phyloP scores from a whole-genome alignment of 148 eudicot species.

The Cornus controversa region DNA sequence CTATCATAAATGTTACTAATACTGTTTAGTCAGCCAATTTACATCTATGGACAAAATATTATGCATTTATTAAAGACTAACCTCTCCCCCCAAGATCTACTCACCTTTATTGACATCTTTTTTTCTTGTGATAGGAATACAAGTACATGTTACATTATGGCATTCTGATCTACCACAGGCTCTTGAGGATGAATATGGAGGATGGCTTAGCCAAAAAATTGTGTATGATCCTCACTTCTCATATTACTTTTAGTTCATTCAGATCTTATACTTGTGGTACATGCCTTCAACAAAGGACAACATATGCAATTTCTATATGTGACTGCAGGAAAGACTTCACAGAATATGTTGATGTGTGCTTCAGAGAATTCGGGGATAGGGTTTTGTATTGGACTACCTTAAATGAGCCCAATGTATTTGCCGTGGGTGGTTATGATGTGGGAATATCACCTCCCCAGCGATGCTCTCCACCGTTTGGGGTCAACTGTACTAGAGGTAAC shows the following conservation, averaged over 20 bases:
- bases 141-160: conserved; percentile 63
- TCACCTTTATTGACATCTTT: not conserved
- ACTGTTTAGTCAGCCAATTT: too few relatives aligned
- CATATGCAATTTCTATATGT: not conserved
- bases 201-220: conserved; percentile 43
- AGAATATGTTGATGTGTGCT: conserved; percentile 65
- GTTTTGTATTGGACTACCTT: conserved; percentile 57
- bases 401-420: conserved; percentile 50
- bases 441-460: conserved; percentile 39
- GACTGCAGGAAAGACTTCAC: conserved; percentile 59
- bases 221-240: conserved; percentile 32
- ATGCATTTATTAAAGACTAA: too few relatives aligned
- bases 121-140: conserved; percentile 40
- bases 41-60: too few relatives aligned
- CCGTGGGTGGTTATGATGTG: conserved; percentile 32
- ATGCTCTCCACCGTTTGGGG: conserved; percentile 38
- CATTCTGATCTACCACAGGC: conserved; percentile 59
- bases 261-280: not conserved
- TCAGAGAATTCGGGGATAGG: conserved; percentile 64
- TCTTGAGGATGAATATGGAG: conserved; percentile 79
- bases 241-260: not conserved
- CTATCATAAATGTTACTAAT: not conserved
- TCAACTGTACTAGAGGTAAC: conserved; percentile 40
- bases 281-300: not conserved
- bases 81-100: too few relatives aligned